Conservation (phyloP, 495 filamentous ascomycete species). For the Podospora australis region DNA sequence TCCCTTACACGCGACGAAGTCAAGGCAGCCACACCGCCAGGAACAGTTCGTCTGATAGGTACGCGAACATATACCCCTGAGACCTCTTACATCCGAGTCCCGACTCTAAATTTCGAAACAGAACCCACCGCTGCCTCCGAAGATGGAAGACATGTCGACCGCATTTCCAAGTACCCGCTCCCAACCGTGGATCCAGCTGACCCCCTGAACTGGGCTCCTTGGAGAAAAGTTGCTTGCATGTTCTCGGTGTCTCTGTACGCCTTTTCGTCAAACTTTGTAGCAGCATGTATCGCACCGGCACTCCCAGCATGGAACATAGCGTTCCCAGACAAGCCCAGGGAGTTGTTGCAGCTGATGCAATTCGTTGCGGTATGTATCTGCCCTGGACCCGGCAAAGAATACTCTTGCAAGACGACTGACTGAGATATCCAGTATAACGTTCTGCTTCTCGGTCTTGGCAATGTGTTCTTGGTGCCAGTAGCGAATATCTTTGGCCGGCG, state of each 20-base stretch:
- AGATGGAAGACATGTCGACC: conserved; percentile 14
- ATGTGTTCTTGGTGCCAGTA: conserved; percentile 49
- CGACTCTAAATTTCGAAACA: too few relatives aligned
- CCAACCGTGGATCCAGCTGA: conserved; percentile 25
- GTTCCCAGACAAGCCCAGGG: conserved; percentile 16
- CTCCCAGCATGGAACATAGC: conserved; percentile 22
- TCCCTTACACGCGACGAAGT: conserved; percentile 19
- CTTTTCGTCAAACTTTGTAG: conserved; percentile 24
- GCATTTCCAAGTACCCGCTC: conserved; percentile 15
- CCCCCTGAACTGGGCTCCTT: conserved; percentile 26
- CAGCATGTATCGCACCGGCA: conserved; percentile 21
- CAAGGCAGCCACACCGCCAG: conserved; percentile 24
- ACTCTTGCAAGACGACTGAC: background rate
- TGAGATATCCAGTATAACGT: conserved; percentile 21
- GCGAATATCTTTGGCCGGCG: conserved; percentile 52
- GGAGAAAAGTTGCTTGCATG: conserved; percentile 25
- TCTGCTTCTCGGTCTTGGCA: conserved; percentile 21
- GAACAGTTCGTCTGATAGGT: conserved; percentile 24
- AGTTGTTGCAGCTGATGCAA: conserved; percentile 13
- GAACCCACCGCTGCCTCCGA: conserved; percentile 13
- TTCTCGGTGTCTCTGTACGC: conserved; percentile 19
- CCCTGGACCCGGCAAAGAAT: background rate
- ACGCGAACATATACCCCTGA: too few relatives aligned
- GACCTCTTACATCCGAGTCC: too few relatives aligned
- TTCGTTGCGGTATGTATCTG: conserved; percentile 18